Evolutionary conservation across 164 flowering plant genomes (phyloP), one percentile per base, ranked within the genome.

Genomic region (Berberis thunbergii): DNA sequence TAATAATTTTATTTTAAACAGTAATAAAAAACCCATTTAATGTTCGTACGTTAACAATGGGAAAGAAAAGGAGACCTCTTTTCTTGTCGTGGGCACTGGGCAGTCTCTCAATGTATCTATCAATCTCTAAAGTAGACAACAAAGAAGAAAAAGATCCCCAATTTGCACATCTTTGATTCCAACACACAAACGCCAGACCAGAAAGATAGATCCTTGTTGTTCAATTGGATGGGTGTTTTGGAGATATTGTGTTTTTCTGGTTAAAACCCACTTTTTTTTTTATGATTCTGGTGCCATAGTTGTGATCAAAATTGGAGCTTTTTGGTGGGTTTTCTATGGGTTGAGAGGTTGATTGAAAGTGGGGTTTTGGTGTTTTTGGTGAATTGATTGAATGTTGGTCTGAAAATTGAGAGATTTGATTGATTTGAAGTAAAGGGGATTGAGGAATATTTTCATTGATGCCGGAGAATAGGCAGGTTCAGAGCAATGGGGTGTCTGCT

Each of bases 401-500:
- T 52, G n/a, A 4, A 10, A 48, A 48, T 11, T 48, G 50, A 48
- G 10, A 48, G 7, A 6, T 48, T 48, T 11, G 9, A 48, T 48
- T 48, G 7, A 1, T 48, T 7, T 48, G 7, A 11, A 48, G 7
- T 48, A 11, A 26, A 9, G 54, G 11, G 11, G 11, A 1, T 10
- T 12, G 54, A 7, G 54, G 54, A 26, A n/a, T 50, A 8, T 7
- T 7, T 1, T 4, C 12, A 69, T 57, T 67, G 62, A 69, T 69
- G 71, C 71, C 71, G 54, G 71, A 69, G 49, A 57, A 44, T 69
- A 7, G 70, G 66, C 48, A 68, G n/a, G 66, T 56, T 68, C 64
- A 62, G 48, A 68, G 40, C 62, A 68, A 65, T 65, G 68, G 12
- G 46, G 38, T 64, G 4, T 45, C 60, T 7, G 26, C 60, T 64